These are phyloP conservation scores for Sphaerulina vaccinii DNA, from an alignment of 2,329 filamentous ascomycete species.

Conservation along the genomic window DNA sequence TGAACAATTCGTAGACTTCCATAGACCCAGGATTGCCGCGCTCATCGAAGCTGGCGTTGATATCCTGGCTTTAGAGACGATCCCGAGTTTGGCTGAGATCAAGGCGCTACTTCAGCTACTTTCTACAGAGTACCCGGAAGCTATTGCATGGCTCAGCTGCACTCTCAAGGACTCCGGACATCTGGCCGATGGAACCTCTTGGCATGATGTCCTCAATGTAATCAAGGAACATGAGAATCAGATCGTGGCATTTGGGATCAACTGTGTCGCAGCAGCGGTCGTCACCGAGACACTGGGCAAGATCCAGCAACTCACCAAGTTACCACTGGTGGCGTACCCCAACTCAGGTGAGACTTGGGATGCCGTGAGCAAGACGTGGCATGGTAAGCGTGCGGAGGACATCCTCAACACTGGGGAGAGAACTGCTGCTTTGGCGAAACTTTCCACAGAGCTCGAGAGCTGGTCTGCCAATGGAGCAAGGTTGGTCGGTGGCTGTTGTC, in stretches of 20 bases:
- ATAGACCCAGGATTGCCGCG: slow-evolving; percentile 44
- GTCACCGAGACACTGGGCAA: slow-evolving; percentile 37
- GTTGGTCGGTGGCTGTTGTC: slow-evolving; percentile 50
- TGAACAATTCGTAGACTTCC: slow-evolving; percentile 43
- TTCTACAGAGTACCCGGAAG: slow-evolving; percentile 38
- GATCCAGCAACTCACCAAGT: slow-evolving; percentile 34
- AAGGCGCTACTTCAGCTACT: slow-evolving; percentile 43
- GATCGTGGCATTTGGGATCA: slow-evolving; percentile 47
- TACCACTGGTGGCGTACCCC: slow-evolving; percentile 42
- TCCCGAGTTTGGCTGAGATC: slow-evolving; percentile 44
- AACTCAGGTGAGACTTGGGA: slow-evolving; percentile 51
- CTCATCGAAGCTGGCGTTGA: slow-evolving; percentile 45
- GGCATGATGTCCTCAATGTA: slow-evolving; percentile 36
- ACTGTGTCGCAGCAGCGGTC: slow-evolving; percentile 43
- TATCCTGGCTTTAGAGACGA: slow-evolving; percentile 48
- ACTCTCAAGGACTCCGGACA: slow-evolving; percentile 40
- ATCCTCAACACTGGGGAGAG: slow-evolving; percentile 34
- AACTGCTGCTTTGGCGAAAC: slow-evolving; percentile 7
- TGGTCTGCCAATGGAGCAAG: slow-evolving; percentile 42
- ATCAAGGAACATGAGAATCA: slow-evolving; percentile 33
- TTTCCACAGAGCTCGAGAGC: slow-evolving; percentile 12
- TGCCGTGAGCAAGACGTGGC: slow-evolving; percentile 40
- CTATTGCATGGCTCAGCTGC: slow-evolving; percentile 45
- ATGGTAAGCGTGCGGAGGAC: slow-evolving; percentile 26
- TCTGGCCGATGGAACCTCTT: slow-evolving; percentile 45